Base-by-base conservation (phyloP, 331 rosid species). In the Dryas integrifolia region DNA sequence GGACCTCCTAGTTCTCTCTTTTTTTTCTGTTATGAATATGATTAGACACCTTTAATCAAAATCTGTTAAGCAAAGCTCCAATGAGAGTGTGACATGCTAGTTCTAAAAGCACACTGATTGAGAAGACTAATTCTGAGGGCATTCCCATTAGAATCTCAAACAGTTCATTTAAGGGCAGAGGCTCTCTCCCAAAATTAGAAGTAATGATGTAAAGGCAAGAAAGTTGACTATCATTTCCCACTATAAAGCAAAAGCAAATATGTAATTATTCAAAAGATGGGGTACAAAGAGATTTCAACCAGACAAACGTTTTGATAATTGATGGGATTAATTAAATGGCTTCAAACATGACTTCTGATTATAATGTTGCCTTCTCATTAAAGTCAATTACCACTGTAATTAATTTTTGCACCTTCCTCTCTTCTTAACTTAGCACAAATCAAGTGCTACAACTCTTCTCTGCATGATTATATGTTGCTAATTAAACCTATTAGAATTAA, bases 171-270 rank as follows among this genome's bases (percentile, higher is more conserved):
- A 65, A 66, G 88, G 82, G 89, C 81, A 82, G 49, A 80, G 79
- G 70, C 86, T 78, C 85, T 72, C 88, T 67, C 87, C 87, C 88
- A 80, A 85, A 69, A 84, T 59, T 67, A 65, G 65, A 73, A 69
- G 90, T 76, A 87, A 91, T 89, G 72, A 93, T 86, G 85, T 14
- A 60, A 83, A 73, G 84, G 79, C 86, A 76, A 87, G 82, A 81
- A 89, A 91, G 91, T 88, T 91, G 90, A 88, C 83, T 80, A 88
- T 89, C 82, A 84, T 88, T 85, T 86, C 82, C 96, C 91, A 86
- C 95, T 72, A 83, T 83, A 88, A 89, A 88, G 87, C 90, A 89
- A 94, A 94, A 94, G 96, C 86, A 64, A 81, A 66, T 66, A 70
- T 83, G 96, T 85, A 85, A 91, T 88, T 85, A 86, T 86, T 82